Base-by-base conservation (phyloP, 306 rosid genomes). In the Amphicarpaea edgeworthii region DNA sequence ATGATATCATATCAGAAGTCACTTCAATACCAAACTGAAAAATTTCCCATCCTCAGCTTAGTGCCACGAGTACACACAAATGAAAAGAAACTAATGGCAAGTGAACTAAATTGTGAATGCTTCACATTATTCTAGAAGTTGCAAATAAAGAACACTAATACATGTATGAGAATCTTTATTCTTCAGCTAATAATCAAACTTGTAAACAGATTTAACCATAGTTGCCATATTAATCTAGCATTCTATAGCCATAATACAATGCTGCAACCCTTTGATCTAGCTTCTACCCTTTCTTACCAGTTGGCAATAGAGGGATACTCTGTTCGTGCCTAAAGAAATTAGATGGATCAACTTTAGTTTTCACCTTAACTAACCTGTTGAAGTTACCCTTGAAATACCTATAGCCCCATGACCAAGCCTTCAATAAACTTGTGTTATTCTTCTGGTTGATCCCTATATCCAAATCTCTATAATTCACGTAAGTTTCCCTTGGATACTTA, bases 291-390 rank as follows among this genome's bases (percentile, higher is more conserved):
- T 19, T 72, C 58, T 24, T 63, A 68, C 51, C 57, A 47, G 15
- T 41, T 43, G 77, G 50, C 23, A 79, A 45, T 4, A 67, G 72
- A 65, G 86, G 89, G 63, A 85, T 85, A 12, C 89, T 85, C 68
- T 85, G 89, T 37, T 85, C 89, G 17, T 85, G 89, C 78, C 86
- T 83, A 67, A 85, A 85, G 81, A 85, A 79, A 76, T 83, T 83
- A 17, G 61, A 77, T 14, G 89, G 89, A 77, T 85, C 89, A 76
- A 83, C 85, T 73, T 72, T 72, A 30, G 76, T 46, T 58, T 85
- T 85, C 43, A 85, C 86, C 79, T 46, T 72, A 0, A 83, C 78
- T 5, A 85, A 69, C 85, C 89, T 82, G 1, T 17, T 6, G 38
- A 79, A 85, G 67, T 85, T 85, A 26, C 60, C 58, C 81, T 79